These are phyloP conservation scores for Trichothecium sympodiale DNA, from an alignment of 2,329 filamentous ascomycete genomes.

Conservation along the genomic window DNA sequence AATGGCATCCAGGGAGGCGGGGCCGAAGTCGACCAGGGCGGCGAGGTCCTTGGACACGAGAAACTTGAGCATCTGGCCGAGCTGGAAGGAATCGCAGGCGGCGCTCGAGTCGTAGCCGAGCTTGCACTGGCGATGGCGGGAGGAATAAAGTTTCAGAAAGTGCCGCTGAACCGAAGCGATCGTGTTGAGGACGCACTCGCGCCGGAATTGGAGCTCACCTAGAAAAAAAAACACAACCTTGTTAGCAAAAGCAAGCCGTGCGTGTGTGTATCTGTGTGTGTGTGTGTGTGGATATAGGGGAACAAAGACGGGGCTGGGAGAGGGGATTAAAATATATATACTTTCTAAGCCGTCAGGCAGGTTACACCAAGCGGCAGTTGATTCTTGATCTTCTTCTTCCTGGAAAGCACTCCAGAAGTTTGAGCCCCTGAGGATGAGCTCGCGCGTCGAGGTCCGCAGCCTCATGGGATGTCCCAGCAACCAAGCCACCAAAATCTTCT, in stretches of 20 bases:
- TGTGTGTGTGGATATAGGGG: background rate
- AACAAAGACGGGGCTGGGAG: background rate
- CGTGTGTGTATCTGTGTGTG: too few species aligned
- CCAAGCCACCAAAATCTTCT: conserved; percentile 58
- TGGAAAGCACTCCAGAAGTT: conserved; percentile 39
- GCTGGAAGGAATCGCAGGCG: conserved; percentile 67
- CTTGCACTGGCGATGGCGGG: conserved; percentile 56
- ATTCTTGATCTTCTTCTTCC: conserved; percentile 14
- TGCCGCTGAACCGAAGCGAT: conserved; percentile 59
- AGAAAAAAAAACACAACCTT: too few species aligned
- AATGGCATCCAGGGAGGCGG: conserved; percentile 30
- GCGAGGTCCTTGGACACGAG: conserved; percentile 51
- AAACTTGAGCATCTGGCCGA: conserved; percentile 68
- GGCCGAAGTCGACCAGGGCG: conserved; percentile 45
- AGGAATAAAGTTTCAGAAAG: conserved; percentile 57
- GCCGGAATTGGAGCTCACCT: conserved; percentile 57
- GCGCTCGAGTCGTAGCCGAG: conserved; percentile 63
- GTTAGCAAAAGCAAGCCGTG: too few species aligned
- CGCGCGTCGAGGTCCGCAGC: conserved; percentile 50
- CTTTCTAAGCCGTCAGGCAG: conserved; percentile 58
- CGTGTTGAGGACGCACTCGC: conserved; percentile 56
- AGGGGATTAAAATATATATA: too few species aligned
- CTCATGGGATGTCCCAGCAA: conserved; percentile 51
- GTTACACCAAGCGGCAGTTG: conserved; percentile 56
- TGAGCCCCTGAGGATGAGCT: conserved; percentile 57